These are phyloP conservation scores for Raffaelea deltoideospora DNA, from an alignment of 2,329 filamentous ascomycete genomes.

Conservation along the genomic window DNA sequence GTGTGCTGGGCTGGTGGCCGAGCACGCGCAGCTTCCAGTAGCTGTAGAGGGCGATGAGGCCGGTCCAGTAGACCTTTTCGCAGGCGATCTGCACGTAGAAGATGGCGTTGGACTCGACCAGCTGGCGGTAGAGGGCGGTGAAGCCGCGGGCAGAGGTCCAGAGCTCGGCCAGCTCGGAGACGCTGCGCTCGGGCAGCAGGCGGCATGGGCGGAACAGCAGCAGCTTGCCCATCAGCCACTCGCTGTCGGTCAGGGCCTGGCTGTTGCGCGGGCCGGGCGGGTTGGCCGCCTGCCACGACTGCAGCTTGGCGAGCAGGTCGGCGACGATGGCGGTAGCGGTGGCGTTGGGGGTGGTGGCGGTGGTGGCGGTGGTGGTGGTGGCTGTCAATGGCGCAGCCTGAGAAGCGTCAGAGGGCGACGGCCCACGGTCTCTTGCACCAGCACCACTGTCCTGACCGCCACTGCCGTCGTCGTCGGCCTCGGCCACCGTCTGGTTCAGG, in stretches of 20 bases:
- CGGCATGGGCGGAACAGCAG: slow-evolving; percentile 10
- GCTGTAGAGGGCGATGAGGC: slow-evolving; percentile 10
- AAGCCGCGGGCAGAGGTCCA: slow-evolving; percentile 10
- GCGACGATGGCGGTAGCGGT: background rate
- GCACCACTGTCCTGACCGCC: no score
- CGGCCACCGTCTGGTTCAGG: background rate
- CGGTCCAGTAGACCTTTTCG: slow-evolving; percentile 13
- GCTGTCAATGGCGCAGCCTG: no score
- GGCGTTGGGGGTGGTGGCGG: background rate
- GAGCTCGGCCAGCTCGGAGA: slow-evolving; percentile 7
- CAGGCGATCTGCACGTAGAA: slow-evolving; percentile 13
- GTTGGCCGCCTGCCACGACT: slow-evolving; percentile 5
- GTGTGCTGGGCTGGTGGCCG: background rate
- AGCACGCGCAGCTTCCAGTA: slow-evolving; percentile 8
- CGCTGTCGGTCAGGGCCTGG: slow-evolving; percentile 11
- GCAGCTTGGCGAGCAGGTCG: slow-evolving; percentile 4
- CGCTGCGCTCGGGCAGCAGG: slow-evolving; percentile 7
- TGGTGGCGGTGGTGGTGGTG: background rate
- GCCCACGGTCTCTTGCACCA: no score
- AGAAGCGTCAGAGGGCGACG: background rate
- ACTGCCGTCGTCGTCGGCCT: background rate
- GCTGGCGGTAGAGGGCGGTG: slow-evolving; percentile 9
- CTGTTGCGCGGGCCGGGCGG: slow-evolving; percentile 7
- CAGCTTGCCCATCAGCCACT: slow-evolving; percentile 12
- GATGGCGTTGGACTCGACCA: slow-evolving; percentile 12